Evolutionary conservation across 208 protist species (phyloP), one percentile per base, ranked within the genome.

Genomic region (Crithidia expoeki): DNA sequence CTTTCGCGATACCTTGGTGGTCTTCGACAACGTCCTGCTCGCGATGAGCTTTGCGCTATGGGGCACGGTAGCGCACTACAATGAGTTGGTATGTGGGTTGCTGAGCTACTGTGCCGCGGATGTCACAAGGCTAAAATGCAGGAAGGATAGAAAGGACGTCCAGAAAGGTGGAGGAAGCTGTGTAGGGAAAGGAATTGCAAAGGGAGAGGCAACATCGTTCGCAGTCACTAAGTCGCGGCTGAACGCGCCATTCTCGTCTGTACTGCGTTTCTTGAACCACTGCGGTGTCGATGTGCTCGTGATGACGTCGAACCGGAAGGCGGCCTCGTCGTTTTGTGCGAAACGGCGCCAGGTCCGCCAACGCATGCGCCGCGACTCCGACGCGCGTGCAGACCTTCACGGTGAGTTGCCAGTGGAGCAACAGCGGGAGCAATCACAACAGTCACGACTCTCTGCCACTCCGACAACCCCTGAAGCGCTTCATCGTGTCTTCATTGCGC

Each of bases 41-140:
- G 86, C 86, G 19, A 33, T 89, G 23, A 84, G 82, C 42, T 67
- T 92, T 33, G 52, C 76, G 12, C 73, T 94, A 21, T 92, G 85
- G 79, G 73, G 76, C 34, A 88, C 73, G 19, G 76, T 84, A 4
- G 46, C 75, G 28, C 80, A 80, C 23, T 74, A 81, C 74, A 88
- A 89, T 53, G 89, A 88, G 28, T 57, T 94, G 33, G 69, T 86
- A 47, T 19, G 53, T 23, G 80, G 78, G 11, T 56, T 74, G 27
- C 40, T 57, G 47, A 6, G 0, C 2, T 74, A 79, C 69, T 92
- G 85, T 58, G 61, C 76, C 46, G 16, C 62, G 28, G 58, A 65
- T 28, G 57, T 80, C 19, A 4, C 46, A 6, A 27, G 25, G 28
- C 2, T 12, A 33, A 44, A 46, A 11, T 7, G 30, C 36, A 42